These are phyloP conservation scores for Psilocybe sp. DNA, from an alignment of 768 basidiomycete species.

Conservation along the genomic window DNA sequence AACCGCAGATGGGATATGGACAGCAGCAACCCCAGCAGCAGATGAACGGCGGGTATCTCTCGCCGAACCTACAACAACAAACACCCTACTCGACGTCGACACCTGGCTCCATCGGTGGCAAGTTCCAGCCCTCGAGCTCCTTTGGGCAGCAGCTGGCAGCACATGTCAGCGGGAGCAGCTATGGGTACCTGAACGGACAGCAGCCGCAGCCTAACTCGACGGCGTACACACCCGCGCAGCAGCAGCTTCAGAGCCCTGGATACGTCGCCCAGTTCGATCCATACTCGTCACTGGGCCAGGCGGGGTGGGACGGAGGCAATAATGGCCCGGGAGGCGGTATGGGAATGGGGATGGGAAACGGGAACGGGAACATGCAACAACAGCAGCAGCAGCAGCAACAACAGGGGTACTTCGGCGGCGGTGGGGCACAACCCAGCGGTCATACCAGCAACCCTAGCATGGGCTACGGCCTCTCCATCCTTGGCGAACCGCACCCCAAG, in stretches of 20 bases:
- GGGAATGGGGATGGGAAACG: not conserved
- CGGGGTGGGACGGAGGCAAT: conserved; percentile 29
- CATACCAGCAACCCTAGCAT: conserved; percentile 11
- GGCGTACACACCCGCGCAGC: conserved; percentile 41
- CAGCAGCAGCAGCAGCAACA: conserved; percentile 18
- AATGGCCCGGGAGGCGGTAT: too few relatives aligned
- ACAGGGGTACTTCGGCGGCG: conserved; percentile 13
- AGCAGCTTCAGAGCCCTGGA: conserved; percentile 43
- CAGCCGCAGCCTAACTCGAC: conserved; percentile 25
- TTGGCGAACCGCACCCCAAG: conserved; percentile 59
- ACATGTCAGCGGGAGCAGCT: conserved; percentile 36
- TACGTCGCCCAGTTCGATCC: conserved; percentile 55
- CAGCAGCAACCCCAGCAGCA: conserved; percentile 11
- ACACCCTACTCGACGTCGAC: conserved; percentile 9
- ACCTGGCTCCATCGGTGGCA: too few relatives aligned
- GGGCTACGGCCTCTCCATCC: conserved; percentile 24
- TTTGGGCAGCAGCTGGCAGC: conserved; percentile 56
- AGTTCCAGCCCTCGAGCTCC: conserved; percentile 48
- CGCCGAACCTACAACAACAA: conserved; percentile 11
- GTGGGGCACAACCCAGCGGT: conserved; percentile 15
- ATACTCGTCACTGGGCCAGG: conserved; percentile 42
- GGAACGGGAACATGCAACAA: conserved; percentile 9
- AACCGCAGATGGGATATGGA: conserved; percentile 18
- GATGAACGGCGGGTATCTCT: conserved; percentile 12
- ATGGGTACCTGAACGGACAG: conserved; percentile 33